A percentile compares a stretch with the other conserved stretches of the same genome.
Conservation (phyloP, 2,329 filamentous ascomycete species). For the Aspergillus udagawae region DNA sequence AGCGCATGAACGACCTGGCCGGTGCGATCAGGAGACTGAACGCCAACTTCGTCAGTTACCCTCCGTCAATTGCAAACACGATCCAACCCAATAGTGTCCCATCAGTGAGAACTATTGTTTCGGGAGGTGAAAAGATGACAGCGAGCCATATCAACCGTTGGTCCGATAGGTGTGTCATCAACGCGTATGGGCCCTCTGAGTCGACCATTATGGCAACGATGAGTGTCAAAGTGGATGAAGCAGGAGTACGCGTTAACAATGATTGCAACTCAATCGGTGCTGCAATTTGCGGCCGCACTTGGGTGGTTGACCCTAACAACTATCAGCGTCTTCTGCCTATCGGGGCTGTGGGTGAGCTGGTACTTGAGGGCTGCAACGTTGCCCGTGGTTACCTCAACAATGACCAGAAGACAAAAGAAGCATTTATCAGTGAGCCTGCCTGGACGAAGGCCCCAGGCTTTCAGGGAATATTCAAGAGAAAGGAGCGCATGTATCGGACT, state of each 20-base stretch:
- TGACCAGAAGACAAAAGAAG: slow-evolving; percentile 29
- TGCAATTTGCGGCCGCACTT: slow-evolving; percentile 31
- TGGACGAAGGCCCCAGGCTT: slow-evolving; percentile 26
- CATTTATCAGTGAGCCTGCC: slow-evolving; percentile 31
- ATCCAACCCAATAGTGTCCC: slow-evolving; percentile 44
- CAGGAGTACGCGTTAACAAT: slow-evolving; percentile 25
- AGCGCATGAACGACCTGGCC: slow-evolving; percentile 49
- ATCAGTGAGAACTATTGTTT: slow-evolving; percentile 40
- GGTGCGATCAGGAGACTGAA: slow-evolving; percentile 50
- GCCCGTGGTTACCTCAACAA: slow-evolving; percentile 43
- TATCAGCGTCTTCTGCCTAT: slow-evolving; percentile 38
- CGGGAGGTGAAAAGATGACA: slow-evolving; percentile 45
- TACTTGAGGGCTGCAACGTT: slow-evolving; percentile 45
- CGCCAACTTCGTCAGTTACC: slow-evolving; percentile 54
- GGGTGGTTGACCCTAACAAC: slow-evolving; percentile 39
- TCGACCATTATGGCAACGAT: slow-evolving; percentile 32
- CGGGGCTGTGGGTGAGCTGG: slow-evolving; percentile 46
- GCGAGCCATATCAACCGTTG: slow-evolving; percentile 42
- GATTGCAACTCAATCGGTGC: slow-evolving; percentile 34
- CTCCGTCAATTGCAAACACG: slow-evolving; percentile 54
- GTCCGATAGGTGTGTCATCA: slow-evolving; percentile 42
- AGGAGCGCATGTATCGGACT: slow-evolving; percentile 35
- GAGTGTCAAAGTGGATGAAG: slow-evolving; percentile 28
- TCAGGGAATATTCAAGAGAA: slow-evolving; percentile 18
- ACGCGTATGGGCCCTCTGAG: slow-evolving; percentile 44